phyloP scores from a whole-genome alignment of 176 grass and related monocot species.

The Metroxylon sagu region DNA sequence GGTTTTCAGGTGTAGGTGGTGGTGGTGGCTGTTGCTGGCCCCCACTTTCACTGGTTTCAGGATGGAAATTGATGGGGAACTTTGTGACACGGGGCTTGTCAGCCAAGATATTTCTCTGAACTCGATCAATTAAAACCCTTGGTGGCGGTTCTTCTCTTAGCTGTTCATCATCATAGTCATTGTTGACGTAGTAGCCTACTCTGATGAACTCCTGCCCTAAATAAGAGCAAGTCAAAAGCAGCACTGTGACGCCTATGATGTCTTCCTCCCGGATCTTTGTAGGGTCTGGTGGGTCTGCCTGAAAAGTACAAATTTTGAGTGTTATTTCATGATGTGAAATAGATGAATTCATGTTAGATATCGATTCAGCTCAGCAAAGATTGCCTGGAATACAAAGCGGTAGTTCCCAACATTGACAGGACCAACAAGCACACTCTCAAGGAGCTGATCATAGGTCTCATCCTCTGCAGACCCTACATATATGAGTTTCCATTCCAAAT shows the following conservation, averaged over 20 bases:
- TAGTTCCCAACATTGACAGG: constrained; percentile 97
- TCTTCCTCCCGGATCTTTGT: constrained; percentile 92
- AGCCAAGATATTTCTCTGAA: constrained; percentile 90
- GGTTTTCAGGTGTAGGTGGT: constrained; percentile 35
- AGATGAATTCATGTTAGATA: not conserved
- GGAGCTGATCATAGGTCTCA: constrained; percentile 87
- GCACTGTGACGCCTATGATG: constrained; percentile 91
- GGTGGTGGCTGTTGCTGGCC: constrained; percentile 42
- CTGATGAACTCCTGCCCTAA: constrained; percentile 97
- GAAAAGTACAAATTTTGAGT: constrained; percentile 6
- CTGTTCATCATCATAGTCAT: constrained; percentile 92
- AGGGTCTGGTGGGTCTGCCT: constrained; percentile 94
- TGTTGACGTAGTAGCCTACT: constrained; percentile 98
- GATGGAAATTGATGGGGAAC: constrained; percentile 98
- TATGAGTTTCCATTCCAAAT: constrained; percentile 89
- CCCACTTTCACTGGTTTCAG: constrained; percentile 50
- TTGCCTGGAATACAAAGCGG: constrained; percentile 88
- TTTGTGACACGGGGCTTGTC: constrained; percentile 98
- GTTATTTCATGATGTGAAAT: not conserved
- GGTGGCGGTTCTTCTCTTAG: constrained; percentile 82
- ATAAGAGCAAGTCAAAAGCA: constrained; percentile 90
- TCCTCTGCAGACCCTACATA: constrained; percentile 99
- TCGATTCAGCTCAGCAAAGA: not conserved
- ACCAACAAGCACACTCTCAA: constrained; percentile 94
- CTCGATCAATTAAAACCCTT: constrained; percentile 56